Evolutionary conservation across 2,329 filamentous ascomycete species (phyloP).

Genomic region (Fusarium staphyleae): DNA sequence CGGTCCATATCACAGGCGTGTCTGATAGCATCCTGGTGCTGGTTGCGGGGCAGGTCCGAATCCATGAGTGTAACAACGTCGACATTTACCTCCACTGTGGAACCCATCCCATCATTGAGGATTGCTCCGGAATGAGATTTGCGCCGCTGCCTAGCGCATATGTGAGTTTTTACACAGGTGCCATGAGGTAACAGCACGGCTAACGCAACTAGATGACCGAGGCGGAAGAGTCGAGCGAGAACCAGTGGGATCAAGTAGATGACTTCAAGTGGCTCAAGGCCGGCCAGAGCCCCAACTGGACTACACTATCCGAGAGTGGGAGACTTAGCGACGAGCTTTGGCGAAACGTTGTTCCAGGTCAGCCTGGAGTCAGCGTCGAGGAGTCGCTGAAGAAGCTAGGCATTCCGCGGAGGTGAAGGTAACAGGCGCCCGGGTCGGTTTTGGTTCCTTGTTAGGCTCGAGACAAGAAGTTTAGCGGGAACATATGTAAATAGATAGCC

Average conservation of each 20-base stretch:
- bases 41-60: constrained; percentile 84
- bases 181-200: neutral
- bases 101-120: constrained; percentile 92
- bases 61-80: constrained; percentile 85
- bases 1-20: constrained; percentile 82
- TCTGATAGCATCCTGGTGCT: constrained; percentile 78
- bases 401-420: constrained; percentile 40
- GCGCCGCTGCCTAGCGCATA: constrained; percentile 74
- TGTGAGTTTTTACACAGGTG: constrained; percentile 57
- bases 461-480: constrained; percentile 1
- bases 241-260: constrained; percentile 89
- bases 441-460: constrained; percentile 4
- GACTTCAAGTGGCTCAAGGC: constrained; percentile 97
- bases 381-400: constrained; percentile 68
- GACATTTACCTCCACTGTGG: constrained; percentile 83
- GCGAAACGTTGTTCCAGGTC: constrained; percentile 71
- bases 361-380: constrained; percentile 65
- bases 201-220: constrained; percentile 38
- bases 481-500: constrained; percentile 15
- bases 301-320: constrained; percentile 66
- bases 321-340: constrained; percentile 70
- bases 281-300: constrained; percentile 89
- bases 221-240: constrained; percentile 51
- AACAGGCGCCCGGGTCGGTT: neutral
- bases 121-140: constrained; percentile 81